Evolutionary conservation across 495 filamentous ascomycete genomes (phyloP), one percentile per base, ranked within the genome.

Genomic region (Trichocladium uniseriatum): DNA sequence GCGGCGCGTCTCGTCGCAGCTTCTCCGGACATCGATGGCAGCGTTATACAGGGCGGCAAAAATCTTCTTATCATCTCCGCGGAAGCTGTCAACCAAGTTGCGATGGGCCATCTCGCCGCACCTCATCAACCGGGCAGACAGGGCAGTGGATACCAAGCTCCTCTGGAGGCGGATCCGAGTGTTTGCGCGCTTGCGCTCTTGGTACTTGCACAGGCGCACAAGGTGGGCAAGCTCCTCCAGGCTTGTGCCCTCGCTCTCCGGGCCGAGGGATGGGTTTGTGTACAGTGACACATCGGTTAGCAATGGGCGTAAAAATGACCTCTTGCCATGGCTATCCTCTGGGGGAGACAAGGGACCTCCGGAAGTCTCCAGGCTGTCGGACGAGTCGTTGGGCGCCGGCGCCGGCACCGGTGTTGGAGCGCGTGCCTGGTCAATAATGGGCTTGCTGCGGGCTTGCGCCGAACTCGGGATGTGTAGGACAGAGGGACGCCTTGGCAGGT

Each of bases 11-110:
- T 80, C 77, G 59, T 85, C 82, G 72, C 87, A 94, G 21, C 86
- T 88, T 59, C 86, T 86, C 66, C 84, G 79, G 42, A 95, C 83
- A 68, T 95, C 87, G 69, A 89, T 82, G 51, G 95, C 75, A 42
- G 87, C 84, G 72, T 91, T 86, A 65, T 90, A 95, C 39, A 95
- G 72, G 59, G 78, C 79, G 45, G 84, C 84, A 69, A 98, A 98
- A 55, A 76, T 82, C 58, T 81, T 81, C 71, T 92, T 94, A 66
- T 96, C 88, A 62, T 94, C 90, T 40, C 84, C 81, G 56, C 84
- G 85, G 66, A 94, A 88, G 60, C 80, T 79, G 59, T 98, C 90
- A 54, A 92, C 86, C 59, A 98, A 71, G 54, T 84, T 87, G 15
- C 84, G 78, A 66, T 92, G 83, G 43, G 86, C 80, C 37, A 86